phyloP scores from a whole-genome alignment of 2,329 filamentous ascomycete genomes.

The Alternaria sp. region DNA sequence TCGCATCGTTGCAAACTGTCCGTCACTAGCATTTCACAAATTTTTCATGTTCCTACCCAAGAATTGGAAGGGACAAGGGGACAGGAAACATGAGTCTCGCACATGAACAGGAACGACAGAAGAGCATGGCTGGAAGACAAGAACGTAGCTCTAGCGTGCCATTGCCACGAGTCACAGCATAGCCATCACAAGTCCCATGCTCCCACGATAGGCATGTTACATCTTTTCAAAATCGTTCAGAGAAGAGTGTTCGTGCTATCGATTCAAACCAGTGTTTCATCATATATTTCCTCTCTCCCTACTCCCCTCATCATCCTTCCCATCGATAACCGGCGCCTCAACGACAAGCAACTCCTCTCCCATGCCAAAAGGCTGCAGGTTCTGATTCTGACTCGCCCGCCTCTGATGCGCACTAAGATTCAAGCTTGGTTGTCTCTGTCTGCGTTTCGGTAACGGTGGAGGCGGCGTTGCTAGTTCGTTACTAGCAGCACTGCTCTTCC shows the following conservation, averaged over 20 bases:
- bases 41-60: not conserved
- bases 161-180: not conserved
- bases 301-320: slow-evolving; percentile 3
- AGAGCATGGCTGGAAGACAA: not conserved
- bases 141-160: not conserved
- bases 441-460: slow-evolving; percentile 61
- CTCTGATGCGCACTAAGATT: slow-evolving; percentile 20
- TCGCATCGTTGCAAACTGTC: not conserved
- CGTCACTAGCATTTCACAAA: not conserved
- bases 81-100: not conserved
- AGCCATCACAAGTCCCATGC: not conserved
- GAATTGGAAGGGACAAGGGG: not conserved
- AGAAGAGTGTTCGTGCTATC: not conserved
- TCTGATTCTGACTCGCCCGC: slow-evolving; percentile 11
- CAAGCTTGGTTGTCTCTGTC: slow-evolving; percentile 49
- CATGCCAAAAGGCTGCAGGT: not conserved
- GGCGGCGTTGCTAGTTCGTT: slow-evolving; percentile 20
- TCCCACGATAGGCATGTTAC: not conserved
- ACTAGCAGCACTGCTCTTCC: slow-evolving; percentile 7
- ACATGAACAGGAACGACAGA: not conserved
- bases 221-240: not conserved
- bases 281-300: not conserved
- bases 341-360: slow-evolving; percentile 43
- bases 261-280: not conserved
- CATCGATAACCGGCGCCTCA: slow-evolving; percentile 31